Conservation (phyloP, 768 basidiomycete species). For the Heimioporus sp. region DNA sequence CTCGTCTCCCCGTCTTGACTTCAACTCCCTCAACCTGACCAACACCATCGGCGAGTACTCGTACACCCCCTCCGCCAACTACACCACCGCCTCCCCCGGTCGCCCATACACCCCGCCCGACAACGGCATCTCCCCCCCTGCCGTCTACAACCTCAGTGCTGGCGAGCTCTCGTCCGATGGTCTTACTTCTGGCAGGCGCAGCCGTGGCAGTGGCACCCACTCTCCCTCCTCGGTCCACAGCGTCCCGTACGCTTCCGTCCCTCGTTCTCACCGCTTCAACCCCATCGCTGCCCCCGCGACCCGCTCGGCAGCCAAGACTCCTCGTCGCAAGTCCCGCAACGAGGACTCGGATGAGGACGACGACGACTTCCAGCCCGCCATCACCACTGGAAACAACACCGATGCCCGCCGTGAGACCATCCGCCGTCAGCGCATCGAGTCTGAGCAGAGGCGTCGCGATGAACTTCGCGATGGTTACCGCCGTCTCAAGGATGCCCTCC, state of each 20-base stretch:
- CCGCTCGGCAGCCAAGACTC: slow-evolving; percentile 53
- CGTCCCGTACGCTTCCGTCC: slow-evolving; percentile 59
- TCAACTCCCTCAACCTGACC: slow-evolving; percentile 58
- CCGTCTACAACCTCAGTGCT: slow-evolving; percentile 66
- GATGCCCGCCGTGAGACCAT: slow-evolving; percentile 87
- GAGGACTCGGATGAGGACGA: slow-evolving; percentile 73
- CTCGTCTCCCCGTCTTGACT: slow-evolving; percentile 60
- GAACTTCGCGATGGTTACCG: slow-evolving; percentile 92
- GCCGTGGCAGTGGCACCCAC: slow-evolving; percentile 66
- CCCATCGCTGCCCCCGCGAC: slow-evolving; percentile 56
- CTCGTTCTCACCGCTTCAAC: slow-evolving; percentile 78
- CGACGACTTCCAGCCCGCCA: slow-evolving; percentile 67
- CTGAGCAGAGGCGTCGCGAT: slow-evolving; percentile 87
- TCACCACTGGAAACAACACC: slow-evolving; percentile 42
- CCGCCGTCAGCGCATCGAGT: slow-evolving; percentile 90
- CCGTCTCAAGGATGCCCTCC: slow-evolving; percentile 86
- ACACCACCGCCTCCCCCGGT: slow-evolving; percentile 49
- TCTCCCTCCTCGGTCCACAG: slow-evolving; percentile 47
- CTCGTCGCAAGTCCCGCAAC: slow-evolving; percentile 47
- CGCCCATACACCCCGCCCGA: slow-evolving; percentile 70
- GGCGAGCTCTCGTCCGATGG: slow-evolving; percentile 78
- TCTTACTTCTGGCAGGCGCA: slow-evolving; percentile 58
- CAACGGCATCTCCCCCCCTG: slow-evolving; percentile 68
- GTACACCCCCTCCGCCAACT: slow-evolving; percentile 52
- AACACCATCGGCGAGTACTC: slow-evolving; percentile 58